Evolutionary conservation across 2,329 filamentous ascomycete genomes (phyloP).

Genomic region (Iodosphaeria phyllophila): DNA sequence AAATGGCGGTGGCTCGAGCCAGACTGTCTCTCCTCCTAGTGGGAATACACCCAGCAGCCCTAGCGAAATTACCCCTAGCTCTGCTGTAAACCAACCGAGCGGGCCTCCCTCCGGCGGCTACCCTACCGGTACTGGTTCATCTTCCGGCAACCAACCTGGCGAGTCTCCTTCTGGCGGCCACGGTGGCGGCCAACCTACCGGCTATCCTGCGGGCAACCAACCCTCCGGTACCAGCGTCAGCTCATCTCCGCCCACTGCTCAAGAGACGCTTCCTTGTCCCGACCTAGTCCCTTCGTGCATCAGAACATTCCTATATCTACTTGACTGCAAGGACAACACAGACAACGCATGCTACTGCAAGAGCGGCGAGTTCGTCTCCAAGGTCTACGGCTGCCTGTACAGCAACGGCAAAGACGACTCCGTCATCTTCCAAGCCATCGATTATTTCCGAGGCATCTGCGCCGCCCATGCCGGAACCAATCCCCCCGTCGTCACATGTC

Average conservation of each 20-base stretch:
- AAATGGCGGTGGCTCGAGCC: slow-evolving; percentile 15
- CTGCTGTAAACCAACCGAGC: background rate
- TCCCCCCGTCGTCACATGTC: slow-evolving; percentile 67
- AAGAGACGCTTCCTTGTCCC: slow-evolving; percentile 38
- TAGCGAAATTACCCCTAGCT: slow-evolving; percentile 1
- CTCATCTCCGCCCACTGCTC: slow-evolving; percentile 14
- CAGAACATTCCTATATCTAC: slow-evolving; percentile 69
- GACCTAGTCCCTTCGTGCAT: slow-evolving; percentile 69
- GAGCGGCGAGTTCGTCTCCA: slow-evolving; percentile 52
- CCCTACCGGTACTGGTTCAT: slow-evolving; percentile 5
- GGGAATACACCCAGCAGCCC: slow-evolving; percentile 5
- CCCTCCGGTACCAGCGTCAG: slow-evolving; percentile 7
- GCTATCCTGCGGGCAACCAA: slow-evolving; percentile 12
- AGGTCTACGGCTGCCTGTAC: slow-evolving; percentile 66
- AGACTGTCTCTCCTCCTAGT: slow-evolving; percentile 5
- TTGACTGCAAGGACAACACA: slow-evolving; percentile 67
- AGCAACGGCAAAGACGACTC: slow-evolving; percentile 51
- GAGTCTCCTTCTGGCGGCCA: slow-evolving; percentile 1
- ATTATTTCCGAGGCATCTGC: slow-evolving; percentile 86
- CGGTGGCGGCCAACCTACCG: too few species aligned
- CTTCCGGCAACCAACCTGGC: slow-evolving; percentile 6
- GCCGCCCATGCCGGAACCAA: slow-evolving; percentile 55
- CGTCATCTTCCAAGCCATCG: slow-evolving; percentile 51
- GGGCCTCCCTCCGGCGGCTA: slow-evolving; percentile 2
- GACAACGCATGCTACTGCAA: slow-evolving; percentile 79